Evolutionary conservation across 1,284 basidiomycete genomes (phyloP), one percentile per base, ranked within the genome.

Genomic region (Ceratobasidium sp.): DNA sequence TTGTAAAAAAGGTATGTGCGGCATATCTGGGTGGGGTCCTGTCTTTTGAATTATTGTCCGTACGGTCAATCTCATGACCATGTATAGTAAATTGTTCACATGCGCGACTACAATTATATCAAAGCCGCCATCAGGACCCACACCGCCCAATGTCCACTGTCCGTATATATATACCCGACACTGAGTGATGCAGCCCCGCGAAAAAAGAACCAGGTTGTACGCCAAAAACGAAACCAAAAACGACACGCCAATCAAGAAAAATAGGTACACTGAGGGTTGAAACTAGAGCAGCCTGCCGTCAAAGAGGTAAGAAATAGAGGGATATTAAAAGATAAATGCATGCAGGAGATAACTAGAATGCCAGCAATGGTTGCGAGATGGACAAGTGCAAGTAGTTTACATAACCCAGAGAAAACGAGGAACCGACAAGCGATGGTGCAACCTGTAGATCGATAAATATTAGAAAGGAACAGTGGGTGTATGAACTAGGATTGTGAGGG

Each of bases 331-430:
- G 51, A 14, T 19, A 58, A 22, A 54, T 41, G 29, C 24, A 7
- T 54, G 34, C 29, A 56, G 34, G 41, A 58, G 24, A 54, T 69
- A 69, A 56, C 31, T 69, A 53, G 58, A 41, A 69, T 58, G 29
- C 65, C 34, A 69, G 31, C 48, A 13, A 43, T 53, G 19, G 6
- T 29, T 56, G 24, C 3, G 34, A 37, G 64, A 31, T 66, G 58
- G 34, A 34, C 34, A 43, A 61, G 58, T 39, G 58, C 39, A 31
- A 56, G 53, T 16, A 7, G 27, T 19, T n/a, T 64, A 48, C 48
- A 49, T 29, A 37, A 22, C 14, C 19, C 64, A 51, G 37, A 34
- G 64, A 11, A 51, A 69, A 69, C 49, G 64, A 48, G 37, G 29
- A 53, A 53, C 53, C 29, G 31, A 54, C 8, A 54, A 51, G n/a